Conservation (phyloP, 495 filamentous ascomycete genomes). For the Daldinia childiae region DNA sequence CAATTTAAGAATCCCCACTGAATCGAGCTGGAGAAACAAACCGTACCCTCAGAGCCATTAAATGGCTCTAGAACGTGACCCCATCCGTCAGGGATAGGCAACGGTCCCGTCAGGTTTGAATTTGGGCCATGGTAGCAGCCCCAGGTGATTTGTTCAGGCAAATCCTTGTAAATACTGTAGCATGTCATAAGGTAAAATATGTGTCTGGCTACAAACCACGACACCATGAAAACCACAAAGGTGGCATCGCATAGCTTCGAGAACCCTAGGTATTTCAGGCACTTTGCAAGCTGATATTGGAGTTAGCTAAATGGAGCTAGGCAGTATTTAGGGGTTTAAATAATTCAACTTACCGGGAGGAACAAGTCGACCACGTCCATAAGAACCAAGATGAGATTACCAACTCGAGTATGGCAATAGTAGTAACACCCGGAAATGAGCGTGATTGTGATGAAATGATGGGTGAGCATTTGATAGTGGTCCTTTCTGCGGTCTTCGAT, state of each 20-base stretch:
- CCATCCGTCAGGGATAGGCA: conserved; percentile 65
- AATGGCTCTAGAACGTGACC: conserved; percentile 75
- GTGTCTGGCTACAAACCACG: conserved; percentile 87
- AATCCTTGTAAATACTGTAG: conserved; percentile 81
- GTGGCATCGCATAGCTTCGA: conserved; percentile 78
- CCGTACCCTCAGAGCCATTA: conserved; percentile 68
- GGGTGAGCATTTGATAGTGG: conserved; percentile 92
- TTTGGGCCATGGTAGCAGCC: conserved; percentile 72
- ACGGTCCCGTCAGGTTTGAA: conserved; percentile 62
- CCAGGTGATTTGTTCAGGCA: conserved; percentile 66
- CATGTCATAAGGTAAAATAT: conserved; percentile 78
- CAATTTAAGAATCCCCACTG: conserved; percentile 78
- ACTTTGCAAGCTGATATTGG: conserved; percentile 78
- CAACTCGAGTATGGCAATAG: conserved; percentile 84
- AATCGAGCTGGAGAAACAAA: conserved; percentile 80
- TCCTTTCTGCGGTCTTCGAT: conserved; percentile 95
- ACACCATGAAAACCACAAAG: conserved; percentile 87
- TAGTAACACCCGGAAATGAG: conserved; percentile 83
- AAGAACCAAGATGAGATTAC: conserved; percentile 85
- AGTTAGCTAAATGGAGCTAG: conserved; percentile 17
- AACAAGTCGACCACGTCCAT: conserved; percentile 96
- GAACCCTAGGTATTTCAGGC: conserved; percentile 87
- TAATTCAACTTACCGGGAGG: conserved; percentile 73
- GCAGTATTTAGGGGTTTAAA: background rate
- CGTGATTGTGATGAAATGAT: conserved; percentile 88